Evolutionary conservation across 108 stramenopile species (phyloP), one percentile per base, ranked within the genome.

Genomic region (Nitzschia sp.): DNA sequence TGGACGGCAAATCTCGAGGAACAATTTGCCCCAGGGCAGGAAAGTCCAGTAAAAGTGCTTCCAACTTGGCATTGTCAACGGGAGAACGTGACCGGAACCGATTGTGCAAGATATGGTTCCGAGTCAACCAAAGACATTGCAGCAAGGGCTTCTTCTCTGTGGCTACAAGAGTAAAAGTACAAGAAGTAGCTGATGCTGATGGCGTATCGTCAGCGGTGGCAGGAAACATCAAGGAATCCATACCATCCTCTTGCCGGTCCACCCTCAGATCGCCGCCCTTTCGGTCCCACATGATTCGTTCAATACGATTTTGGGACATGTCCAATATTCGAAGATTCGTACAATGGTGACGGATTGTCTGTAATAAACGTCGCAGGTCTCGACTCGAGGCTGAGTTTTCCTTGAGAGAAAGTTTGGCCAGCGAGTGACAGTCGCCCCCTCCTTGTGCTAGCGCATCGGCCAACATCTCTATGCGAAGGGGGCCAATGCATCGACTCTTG

Each of bases 21-120:
- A 30, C 29, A 30, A 56, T 56, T 32, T 56, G 27, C 8, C 55
- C 55, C 4, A 56, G 55, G 4, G 55, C 55, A 28, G 55, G 30
- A 32, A 56, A 56, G 28, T 56, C 31, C 15, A 28, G 5, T 31
- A 56, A 27, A 3, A 56, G 13, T 8, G 5, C 11, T 56, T 56
- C 55, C 55, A 56, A 32, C 6, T 32, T 56, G 5, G 28, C 29
- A 27, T 56, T 56, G 27, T 56, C 55, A 2, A 9, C 5, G 9
- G 13, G 2, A 13, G 30, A 17, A 8, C 55, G 55, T 26, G 30
- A 5, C 31, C 55, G 55, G 21, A 56, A 56, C 4, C 55, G 55
- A n/a, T 56, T 56, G 55, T 56, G 55, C 55, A 56, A 5, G 23
- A 56, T 31, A 5, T 22, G 55, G 30, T 56, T 56, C n/a, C 55